Evolutionary conservation across 768 basidiomycete genomes (phyloP).

Genomic region (Pulveroboletus frians): DNA sequence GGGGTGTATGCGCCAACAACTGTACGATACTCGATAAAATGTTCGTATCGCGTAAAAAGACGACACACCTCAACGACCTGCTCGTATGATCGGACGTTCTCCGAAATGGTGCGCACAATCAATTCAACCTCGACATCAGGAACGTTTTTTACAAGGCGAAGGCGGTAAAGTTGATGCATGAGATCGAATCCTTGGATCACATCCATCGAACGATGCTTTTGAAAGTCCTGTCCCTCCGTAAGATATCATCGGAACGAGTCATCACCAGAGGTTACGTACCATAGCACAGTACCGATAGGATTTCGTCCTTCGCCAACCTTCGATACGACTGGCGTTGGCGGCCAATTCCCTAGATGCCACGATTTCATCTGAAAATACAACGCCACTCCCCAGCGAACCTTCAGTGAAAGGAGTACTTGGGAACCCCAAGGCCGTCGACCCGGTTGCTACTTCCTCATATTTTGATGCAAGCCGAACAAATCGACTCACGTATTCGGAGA

Average conservation of each 20-base stretch:
- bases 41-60: not conserved
- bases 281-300: constrained; percentile 77
- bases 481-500: constrained; percentile 81
- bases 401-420: constrained; percentile 49
- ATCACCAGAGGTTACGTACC: constrained; percentile 23
- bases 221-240: constrained; percentile 55
- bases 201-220: constrained; percentile 45
- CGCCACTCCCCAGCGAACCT: constrained; percentile 67
- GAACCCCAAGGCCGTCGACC: constrained; percentile 72
- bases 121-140: constrained; percentile 65
- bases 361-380: constrained; percentile 70
- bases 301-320: constrained; percentile 86
- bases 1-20: constrained; percentile 76
- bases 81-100: constrained; percentile 73
- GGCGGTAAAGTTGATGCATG: constrained; percentile 75
- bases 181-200: constrained; percentile 81
- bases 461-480: constrained; percentile 87
- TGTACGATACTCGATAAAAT: constrained; percentile 28
- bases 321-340: constrained; percentile 77
- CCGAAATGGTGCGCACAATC: constrained; percentile 71
- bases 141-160: constrained; percentile 70
- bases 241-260: not conserved
- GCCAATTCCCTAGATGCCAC: constrained; percentile 64
- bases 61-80: constrained; percentile 77
- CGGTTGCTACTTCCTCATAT: constrained; percentile 80